Evolutionary conservation across 441 rosid genomes (phyloP), one percentile per base, ranked within the genome.

Genomic region (Arabidopsis lyrata): DNA sequence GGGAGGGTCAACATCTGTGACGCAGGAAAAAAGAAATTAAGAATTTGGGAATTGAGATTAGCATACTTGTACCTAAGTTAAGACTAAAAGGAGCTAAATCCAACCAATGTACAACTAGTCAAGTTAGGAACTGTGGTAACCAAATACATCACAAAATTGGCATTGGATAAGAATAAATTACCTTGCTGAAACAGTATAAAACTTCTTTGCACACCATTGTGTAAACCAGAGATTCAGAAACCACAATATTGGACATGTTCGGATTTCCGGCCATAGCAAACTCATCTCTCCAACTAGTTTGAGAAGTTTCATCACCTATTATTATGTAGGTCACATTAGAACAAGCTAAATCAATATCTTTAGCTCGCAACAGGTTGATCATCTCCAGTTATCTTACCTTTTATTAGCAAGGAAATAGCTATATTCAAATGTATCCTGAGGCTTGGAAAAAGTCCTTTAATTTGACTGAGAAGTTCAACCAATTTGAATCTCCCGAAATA

Each of bases 131-230:
- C 8, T 41, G 11, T 55, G 73, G 53, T 29, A 55, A 41, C 5
- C 7, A 27, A 16, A 22, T 55, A 53, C 18, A 61, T 68, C 59
- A 69, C 50, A 60, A 54, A 32, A 36, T 4, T 66, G 27, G 53
- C 32, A 62, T 54, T 1, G 24, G 31, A 42, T 15, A 35, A 16
- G 39, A 55, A 68, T 56, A 56, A 53, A 32, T 77, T 72, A 88
- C 98, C 95, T 90, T 90, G 58, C 81, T 83, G 72, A 90, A 82
- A 84, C 86, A 80, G 76, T 66, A 74, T 75, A 92, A 86, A 66
- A 87, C 81, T 86, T 92, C 96, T 83, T 81, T 87, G 70, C 82
- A 81, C 31, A 86, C 82, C 75, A 65, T 74, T 62, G 83, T 68
- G 34, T 92, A 81, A 65, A 84, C 84, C 57, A 83, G 82, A 83